phyloP scores from a whole-genome alignment of 768 basidiomycete genomes.

The Leccinum aurantiacum region DNA sequence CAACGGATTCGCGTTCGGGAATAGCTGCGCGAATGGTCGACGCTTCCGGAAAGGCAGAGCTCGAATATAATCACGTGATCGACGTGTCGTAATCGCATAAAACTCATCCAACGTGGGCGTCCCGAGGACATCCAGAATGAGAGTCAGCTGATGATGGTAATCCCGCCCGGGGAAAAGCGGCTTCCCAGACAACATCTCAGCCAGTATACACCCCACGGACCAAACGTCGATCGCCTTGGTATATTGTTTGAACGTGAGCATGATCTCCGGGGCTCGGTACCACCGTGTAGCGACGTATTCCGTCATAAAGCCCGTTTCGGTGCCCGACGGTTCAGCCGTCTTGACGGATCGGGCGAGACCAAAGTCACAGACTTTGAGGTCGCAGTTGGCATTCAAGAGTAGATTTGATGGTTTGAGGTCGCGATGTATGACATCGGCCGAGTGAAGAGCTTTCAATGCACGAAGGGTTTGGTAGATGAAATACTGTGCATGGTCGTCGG shows the following conservation, averaged over 20 bases:
- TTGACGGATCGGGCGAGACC: conserved; percentile 89
- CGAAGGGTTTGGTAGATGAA: conserved; percentile 94
- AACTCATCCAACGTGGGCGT: conserved; percentile 98
- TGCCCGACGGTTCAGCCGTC: conserved; percentile 82
- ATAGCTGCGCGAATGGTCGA: conserved; percentile 77
- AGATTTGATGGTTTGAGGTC: conserved; percentile 98
- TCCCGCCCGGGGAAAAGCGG: conserved; percentile 96
- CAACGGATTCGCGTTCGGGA: conserved; percentile 86
- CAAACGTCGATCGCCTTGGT: conserved; percentile 93
- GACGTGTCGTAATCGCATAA: conserved; percentile 89
- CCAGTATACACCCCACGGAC: conserved; percentile 86
- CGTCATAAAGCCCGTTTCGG: conserved; percentile 89
- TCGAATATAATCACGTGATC: conserved; percentile 94
- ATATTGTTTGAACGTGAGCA: conserved; percentile 99
- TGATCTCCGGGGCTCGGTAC: conserved; percentile 99
- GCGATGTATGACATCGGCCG: conserved; percentile 93
- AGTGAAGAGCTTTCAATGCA: conserved; percentile 93
- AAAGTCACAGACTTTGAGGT: conserved; percentile 94
- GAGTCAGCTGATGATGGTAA: conserved; percentile 93
- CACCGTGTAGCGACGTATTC: conserved; percentile 98
- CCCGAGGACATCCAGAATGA: conserved; percentile 95
- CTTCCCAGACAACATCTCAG: conserved; percentile 97
- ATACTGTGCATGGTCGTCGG: conserved; percentile 94
- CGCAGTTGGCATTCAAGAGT: conserved; percentile 96
- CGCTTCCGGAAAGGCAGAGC: conserved; percentile 92